These are phyloP conservation scores for Dentipellis fragilis DNA, from an alignment of 768 basidiomycete species.

Conservation along the genomic window DNA sequence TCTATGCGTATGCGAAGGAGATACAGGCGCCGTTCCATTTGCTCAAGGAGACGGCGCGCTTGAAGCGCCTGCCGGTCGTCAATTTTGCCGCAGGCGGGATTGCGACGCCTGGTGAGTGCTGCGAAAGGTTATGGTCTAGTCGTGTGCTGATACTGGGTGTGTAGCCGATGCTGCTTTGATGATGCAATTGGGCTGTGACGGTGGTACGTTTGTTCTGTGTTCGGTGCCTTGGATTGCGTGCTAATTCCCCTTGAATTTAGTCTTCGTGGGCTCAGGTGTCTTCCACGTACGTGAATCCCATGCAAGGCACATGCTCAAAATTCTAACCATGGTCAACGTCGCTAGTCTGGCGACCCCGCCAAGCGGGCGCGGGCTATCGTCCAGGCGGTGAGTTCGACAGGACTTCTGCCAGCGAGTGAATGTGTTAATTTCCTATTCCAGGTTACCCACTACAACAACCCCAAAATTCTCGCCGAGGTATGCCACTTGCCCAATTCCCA, in stretches of 20 bases:
- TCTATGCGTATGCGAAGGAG: slow-evolving; percentile 88
- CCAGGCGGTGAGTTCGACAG: slow-evolving; percentile 62
- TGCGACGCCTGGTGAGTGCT: slow-evolving; percentile 69
- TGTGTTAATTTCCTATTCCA: slow-evolving; percentile 18
- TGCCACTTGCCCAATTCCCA: slow-evolving; percentile 2
- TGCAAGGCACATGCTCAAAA: neutral
- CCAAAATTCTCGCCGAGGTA: slow-evolving; percentile 84
- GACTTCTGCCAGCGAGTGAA: neutral
- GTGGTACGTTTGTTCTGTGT: slow-evolving; percentile 45
- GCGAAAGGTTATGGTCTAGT: no score
- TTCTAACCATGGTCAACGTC: slow-evolving; percentile 2
- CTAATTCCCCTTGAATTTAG: slow-evolving; percentile 28
- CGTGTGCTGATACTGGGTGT: slow-evolving; percentile 8
- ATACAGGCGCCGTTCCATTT: slow-evolving; percentile 91
- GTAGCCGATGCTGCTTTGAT: slow-evolving; percentile 91
- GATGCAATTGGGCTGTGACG: slow-evolving; percentile 98
- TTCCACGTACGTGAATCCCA: slow-evolving; percentile 60
- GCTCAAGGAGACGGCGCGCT: slow-evolving; percentile 88
- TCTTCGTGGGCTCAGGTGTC: slow-evolving; percentile 97
- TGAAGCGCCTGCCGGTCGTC: slow-evolving; percentile 90
- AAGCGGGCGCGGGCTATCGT: slow-evolving; percentile 94
- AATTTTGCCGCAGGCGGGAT: slow-evolving; percentile 95
- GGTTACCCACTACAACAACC: slow-evolving; percentile 94
- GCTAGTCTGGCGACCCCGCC: slow-evolving; percentile 82
- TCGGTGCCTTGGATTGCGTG: neutral